Evolutionary conservation across 2,329 filamentous ascomycete genomes (phyloP).

Genomic region (Scytalidium sp.): DNA sequence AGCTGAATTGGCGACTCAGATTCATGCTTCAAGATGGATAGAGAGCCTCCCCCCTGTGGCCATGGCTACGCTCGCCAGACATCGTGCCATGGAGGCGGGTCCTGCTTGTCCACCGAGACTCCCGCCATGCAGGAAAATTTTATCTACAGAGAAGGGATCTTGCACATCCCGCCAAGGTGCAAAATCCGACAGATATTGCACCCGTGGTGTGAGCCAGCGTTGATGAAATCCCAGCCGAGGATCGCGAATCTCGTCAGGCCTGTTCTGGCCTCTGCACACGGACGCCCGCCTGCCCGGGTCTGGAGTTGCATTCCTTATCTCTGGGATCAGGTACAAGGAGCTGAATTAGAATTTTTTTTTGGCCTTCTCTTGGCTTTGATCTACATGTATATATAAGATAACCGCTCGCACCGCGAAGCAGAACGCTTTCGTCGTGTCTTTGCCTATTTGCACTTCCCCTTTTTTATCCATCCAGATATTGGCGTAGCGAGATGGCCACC

Average conservation of each 20-base stretch:
- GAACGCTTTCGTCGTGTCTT: neutral
- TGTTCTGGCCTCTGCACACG: neutral
- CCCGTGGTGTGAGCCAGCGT: neutral
- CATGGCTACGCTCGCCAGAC: no score
- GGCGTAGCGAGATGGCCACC: slow-evolving; percentile 5
- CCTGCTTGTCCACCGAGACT: no score
- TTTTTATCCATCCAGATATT: neutral
- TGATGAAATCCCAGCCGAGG: slow-evolving; percentile 9
- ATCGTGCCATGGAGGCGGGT: no score
- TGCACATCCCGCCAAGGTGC: no score
- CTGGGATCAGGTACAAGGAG: neutral
- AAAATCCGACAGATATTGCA: neutral
- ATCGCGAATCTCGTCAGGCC: slow-evolving; percentile 4
- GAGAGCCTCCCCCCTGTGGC: no score
- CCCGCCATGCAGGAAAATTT: no score
- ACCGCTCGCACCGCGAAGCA: neutral
- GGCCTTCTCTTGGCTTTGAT: neutral
- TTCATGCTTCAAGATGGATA: no score
- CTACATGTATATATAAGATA: neutral
- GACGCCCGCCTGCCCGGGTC: neutral
- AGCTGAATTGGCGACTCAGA: no score
- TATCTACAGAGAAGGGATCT: no score
- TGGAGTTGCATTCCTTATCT: neutral
- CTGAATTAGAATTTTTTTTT: neutral
- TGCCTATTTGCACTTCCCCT: neutral